Evolutionary conservation across 2,329 filamentous ascomycete genomes (phyloP).

Genomic region (Penicillium concentricum): DNA sequence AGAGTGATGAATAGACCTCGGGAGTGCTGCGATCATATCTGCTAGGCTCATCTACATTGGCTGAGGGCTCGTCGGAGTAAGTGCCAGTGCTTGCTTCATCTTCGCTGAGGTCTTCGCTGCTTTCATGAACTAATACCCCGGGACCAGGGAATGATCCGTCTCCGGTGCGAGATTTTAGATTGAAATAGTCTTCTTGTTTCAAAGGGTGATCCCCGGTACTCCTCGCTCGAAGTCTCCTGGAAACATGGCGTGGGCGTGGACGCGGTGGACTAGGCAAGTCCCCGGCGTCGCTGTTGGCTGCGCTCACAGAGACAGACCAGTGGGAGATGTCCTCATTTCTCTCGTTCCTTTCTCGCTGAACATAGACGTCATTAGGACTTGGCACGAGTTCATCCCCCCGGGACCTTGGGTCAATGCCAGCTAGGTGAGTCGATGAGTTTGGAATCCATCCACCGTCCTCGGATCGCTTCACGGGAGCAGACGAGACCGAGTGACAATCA

Average conservation of each 20-base stretch:
- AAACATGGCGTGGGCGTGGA: conserved; percentile 21
- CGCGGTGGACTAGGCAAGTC: conserved; percentile 22
- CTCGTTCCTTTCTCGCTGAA: conserved; percentile 48
- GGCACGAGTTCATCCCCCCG: conserved; percentile 47
- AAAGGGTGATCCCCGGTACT: conserved; percentile 39
- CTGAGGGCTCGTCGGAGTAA: conserved; percentile 28
- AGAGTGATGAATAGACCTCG: conserved; percentile 17
- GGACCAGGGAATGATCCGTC: conserved; percentile 52
- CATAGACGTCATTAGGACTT: conserved; percentile 52
- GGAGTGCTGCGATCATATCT: conserved; percentile 22
- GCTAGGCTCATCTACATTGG: conserved; percentile 26
- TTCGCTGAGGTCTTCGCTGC: conserved; percentile 45
- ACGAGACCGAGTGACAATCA: conserved; percentile 18
- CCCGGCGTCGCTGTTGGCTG: conserved; percentile 43
- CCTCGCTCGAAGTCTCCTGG: conserved; percentile 48
- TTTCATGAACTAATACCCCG: conserved; percentile 48
- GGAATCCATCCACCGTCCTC: conserved; percentile 50
- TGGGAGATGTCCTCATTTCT: conserved; percentile 54
- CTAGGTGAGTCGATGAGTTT: conserved; percentile 39
- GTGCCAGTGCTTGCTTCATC: conserved; percentile 29
- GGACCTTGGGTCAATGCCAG: conserved; percentile 49
- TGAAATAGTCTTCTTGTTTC: conserved; percentile 37
- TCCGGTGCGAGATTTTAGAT: conserved; percentile 24
- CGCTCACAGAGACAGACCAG: conserved; percentile 54
- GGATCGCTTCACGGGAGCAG: conserved; percentile 32